Evolutionary conservation across 768 basidiomycete genomes (phyloP), one percentile per base, ranked within the genome.

Genomic region (Boletellus ananas): DNA sequence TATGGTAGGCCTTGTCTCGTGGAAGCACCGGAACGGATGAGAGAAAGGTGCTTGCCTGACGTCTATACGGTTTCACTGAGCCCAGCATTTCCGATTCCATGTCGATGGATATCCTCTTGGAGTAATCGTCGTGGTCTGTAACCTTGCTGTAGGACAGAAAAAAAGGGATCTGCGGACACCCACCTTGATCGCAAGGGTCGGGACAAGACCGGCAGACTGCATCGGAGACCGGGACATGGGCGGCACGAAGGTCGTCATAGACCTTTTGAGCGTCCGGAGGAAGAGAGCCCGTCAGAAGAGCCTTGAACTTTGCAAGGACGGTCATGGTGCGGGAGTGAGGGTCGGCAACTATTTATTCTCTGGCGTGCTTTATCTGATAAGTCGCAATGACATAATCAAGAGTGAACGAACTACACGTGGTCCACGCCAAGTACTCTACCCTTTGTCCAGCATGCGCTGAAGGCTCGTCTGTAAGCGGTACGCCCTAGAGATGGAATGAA

Each of bases 21-120:
- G 20, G 35, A 42, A 3, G 38, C 2, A 4, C 17, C 34, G 17
- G 18, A 18, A 13, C 1, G 10, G 23, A 14, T 7, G 14, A 11
- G 33, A 4, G 8, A 10, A 31, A 29, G 45, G 36, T n/a, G 54
- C 74, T 43, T 55, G 86, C 90, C 75, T 93, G 87, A 20, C 92
- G 84, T 34, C 79, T 80, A 66, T 90, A 93, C 3, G 90, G 85
- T 66, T 87, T 87, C 23, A 93, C 79, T 27, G 84, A 81, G 9
- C 94, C 94, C n/a, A 94, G 70, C 81, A 98, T 81, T 41, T 86
- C 79, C 3, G 81, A 79, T 18, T 85, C 84, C 73, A 79, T 81
- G 71, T 98, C 94, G 31, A 89, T 73, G 34, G 82, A 79, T 61
- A 96, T 85, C 45, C 79, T 81, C 16, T 67, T 69, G 23, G 90